Conservation (phyloP, 257 asterid species). For the Asclepias syriaca region DNA sequence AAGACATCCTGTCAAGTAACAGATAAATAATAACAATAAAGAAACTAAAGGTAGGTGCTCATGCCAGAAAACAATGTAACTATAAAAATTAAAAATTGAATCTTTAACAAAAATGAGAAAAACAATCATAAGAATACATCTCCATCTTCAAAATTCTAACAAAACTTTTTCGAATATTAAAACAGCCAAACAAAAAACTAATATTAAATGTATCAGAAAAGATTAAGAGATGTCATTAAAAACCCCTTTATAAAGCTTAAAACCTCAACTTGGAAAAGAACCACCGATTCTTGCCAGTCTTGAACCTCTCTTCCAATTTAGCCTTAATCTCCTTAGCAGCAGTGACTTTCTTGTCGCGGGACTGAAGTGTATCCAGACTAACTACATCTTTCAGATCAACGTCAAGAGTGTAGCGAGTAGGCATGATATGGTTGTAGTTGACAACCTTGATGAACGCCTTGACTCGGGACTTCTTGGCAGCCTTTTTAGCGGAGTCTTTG, state of each 20-base stretch:
- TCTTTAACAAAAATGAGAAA: neutral
- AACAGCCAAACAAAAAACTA: neutral
- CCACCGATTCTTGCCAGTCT: slow-evolving; percentile 27
- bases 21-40: neutral
- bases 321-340: slow-evolving; percentile 25
- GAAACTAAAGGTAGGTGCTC: neutral
- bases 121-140: neutral
- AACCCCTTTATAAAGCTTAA: neutral
- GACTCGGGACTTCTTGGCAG: slow-evolving; percentile 27
- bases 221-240: neutral
- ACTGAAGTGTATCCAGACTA: slow-evolving; percentile 10
- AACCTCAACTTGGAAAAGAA: slow-evolving; percentile 29
- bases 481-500: slow-evolving; percentile 26
- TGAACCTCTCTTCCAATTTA: slow-evolving; percentile 23
- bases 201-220: neutral
- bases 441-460: slow-evolving; percentile 26
- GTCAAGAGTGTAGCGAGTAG: slow-evolving; percentile 28
- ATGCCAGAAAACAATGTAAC: neutral
- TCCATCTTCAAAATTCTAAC: neutral
- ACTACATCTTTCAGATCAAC: slow-evolving; percentile 24
- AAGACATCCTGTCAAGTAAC: too few relatives aligned
- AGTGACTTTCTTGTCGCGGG: slow-evolving; percentile 23
- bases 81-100: neutral
- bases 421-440: slow-evolving; percentile 26
- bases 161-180: neutral